phyloP scores from a whole-genome alignment of 306 rosid genomes.

The Alnus glutinosa region DNA sequence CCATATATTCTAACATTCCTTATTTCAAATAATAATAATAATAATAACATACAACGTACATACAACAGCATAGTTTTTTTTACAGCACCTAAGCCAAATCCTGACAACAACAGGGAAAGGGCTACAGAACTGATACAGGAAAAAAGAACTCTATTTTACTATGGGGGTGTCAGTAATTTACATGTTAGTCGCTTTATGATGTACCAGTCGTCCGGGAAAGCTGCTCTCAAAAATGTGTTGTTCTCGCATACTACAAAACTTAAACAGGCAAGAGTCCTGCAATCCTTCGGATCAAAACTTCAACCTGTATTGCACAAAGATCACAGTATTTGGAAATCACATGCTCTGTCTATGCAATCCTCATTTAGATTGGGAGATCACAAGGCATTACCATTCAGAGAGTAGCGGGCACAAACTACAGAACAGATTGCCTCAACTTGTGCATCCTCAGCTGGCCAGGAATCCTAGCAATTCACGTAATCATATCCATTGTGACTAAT shows the following conservation, averaged over 20 bases:
- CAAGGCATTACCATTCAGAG: constrained; percentile 22
- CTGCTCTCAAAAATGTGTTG: constrained; percentile 32
- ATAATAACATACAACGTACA: no score
- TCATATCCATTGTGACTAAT: neutral
- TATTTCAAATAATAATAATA: neutral
- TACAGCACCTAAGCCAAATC: no score
- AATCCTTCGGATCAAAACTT: constrained; percentile 21
- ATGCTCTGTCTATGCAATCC: constrained; percentile 11
- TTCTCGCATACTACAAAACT: constrained; percentile 52
- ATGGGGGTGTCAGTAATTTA: constrained; percentile 36
- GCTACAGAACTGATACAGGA: neutral
- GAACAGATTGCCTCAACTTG: constrained; percentile 26
- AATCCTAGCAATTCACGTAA: constrained; percentile 3
- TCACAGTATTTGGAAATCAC: constrained; percentile 18
- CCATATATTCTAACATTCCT: neutral
- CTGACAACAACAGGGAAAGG: no score
- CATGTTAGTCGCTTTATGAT: constrained; percentile 46
- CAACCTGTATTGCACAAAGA: constrained; percentile 52
- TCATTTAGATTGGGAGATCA: constrained; percentile 7
- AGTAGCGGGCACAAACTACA: constrained; percentile 24
- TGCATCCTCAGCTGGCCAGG: constrained; percentile 10
- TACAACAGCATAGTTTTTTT: no score
- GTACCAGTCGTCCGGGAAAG: constrained; percentile 38
- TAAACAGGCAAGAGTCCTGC: constrained; percentile 38
- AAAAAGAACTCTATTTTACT: constrained; percentile 19